Percentiles rank a stretch among this genome's conserved stretches.
Evolutionary conservation across 768 basidiomycete species (phyloP).

Genomic region (Podaxis sp.): DNA sequence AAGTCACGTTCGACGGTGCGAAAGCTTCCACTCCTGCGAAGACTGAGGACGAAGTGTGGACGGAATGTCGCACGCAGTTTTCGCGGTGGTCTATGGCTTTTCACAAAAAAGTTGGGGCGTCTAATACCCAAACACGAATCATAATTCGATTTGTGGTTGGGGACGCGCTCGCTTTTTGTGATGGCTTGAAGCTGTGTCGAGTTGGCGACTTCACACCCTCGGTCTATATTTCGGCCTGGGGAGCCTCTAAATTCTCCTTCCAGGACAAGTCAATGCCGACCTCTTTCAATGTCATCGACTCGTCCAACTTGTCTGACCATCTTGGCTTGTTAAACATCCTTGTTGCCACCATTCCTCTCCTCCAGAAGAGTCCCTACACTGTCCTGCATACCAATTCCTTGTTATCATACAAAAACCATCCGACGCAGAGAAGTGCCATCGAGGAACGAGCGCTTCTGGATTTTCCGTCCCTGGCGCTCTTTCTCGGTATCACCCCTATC

Average conservation of each 20-base stretch:
- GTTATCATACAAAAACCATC: slow-evolving; percentile 19
- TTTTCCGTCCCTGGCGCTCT: slow-evolving; percentile 18
- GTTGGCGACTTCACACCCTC: slow-evolving; percentile 24
- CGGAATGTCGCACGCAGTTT: slow-evolving; percentile 35
- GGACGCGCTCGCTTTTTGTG: slow-evolving; percentile 39
- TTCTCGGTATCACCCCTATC: background rate
- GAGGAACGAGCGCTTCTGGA: slow-evolving; percentile 11
- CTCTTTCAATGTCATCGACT: slow-evolving; percentile 46
- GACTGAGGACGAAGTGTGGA: slow-evolving; percentile 25
- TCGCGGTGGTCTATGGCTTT: slow-evolving; percentile 31
- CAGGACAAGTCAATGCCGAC: slow-evolving; percentile 30
- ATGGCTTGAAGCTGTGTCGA: slow-evolving; percentile 28
- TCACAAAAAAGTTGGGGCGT: slow-evolving; percentile 16
- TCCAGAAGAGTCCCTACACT: slow-evolving; percentile 28
- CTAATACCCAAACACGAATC: slow-evolving; percentile 13
- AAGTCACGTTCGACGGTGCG: slow-evolving; percentile 16
- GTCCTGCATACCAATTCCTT: slow-evolving; percentile 45
- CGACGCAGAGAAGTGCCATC: slow-evolving; percentile 7
- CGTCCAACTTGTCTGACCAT: slow-evolving; percentile 50
- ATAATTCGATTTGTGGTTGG: slow-evolving; percentile 41
- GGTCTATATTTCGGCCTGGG: slow-evolving; percentile 36
- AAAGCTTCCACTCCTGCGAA: slow-evolving; percentile 11
- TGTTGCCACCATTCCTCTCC: slow-evolving; percentile 35
- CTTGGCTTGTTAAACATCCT: slow-evolving; percentile 48
- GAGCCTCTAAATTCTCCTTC: slow-evolving; percentile 30